A percentile compares a stretch with the other conserved stretches of the same genome.
These are phyloP conservation scores for Eremochloa ophiuroides DNA, from an alignment of 176 grass and related monocot genomes.

Conservation along the genomic window DNA sequence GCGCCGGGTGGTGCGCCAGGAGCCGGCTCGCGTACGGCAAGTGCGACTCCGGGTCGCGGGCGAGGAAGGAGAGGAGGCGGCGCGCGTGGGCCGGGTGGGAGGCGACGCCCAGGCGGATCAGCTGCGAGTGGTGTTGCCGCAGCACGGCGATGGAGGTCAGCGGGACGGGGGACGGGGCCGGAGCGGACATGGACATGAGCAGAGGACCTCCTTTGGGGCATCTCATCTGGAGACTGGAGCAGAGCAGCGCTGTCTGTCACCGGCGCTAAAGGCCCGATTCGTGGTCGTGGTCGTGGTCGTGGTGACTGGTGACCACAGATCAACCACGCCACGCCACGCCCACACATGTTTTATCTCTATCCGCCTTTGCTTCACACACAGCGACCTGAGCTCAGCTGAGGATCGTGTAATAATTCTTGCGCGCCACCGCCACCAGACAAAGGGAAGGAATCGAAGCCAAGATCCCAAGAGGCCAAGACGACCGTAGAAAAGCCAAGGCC, in stretches of 20 bases:
- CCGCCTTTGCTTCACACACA: not conserved
- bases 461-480: not conserved
- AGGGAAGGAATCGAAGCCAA: not conserved
- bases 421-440: slow-evolving; percentile 4
- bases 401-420: not conserved
- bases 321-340: not conserved
- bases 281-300: too few relatives aligned
- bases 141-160: slow-evolving; percentile 57
- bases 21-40: slow-evolving; percentile 56
- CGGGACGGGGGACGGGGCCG: slow-evolving; percentile 10
- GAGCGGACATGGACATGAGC: slow-evolving; percentile 8
- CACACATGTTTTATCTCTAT: slow-evolving; percentile 23
- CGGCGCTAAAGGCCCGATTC: not conserved
- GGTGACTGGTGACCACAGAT: slow-evolving; percentile 30
- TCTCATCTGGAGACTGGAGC: not conserved
- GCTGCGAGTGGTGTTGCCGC: slow-evolving; percentile 56
- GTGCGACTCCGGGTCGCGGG: slow-evolving; percentile 31
- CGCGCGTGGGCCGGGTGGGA: slow-evolving; percentile 34
- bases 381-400: too few relatives aligned
- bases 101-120: slow-evolving; percentile 57
- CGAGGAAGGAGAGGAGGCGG: slow-evolving; percentile 62
- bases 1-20: slow-evolving; percentile 52
- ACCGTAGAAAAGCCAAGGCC: not conserved
- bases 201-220: not conserved
- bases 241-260: too few relatives aligned